Evolutionary conservation across 192 early-diverging fungal species (phyloP), one percentile per base, ranked within the genome.

Genomic region (Rhizophagus sp.): DNA sequence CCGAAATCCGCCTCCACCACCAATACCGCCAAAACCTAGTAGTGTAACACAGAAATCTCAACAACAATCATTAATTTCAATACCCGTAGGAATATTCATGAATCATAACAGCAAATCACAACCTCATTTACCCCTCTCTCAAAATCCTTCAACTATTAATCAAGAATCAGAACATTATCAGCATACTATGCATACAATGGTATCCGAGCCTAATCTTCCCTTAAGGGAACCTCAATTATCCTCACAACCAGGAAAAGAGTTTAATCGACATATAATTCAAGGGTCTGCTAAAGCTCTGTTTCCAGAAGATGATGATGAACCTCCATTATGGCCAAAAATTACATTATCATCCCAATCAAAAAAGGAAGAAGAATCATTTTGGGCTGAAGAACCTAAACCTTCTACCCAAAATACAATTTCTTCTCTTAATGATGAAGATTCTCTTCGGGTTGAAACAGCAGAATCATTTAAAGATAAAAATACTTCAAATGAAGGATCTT

Each of bases 351-450:
- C 34, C 4, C 24, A 11, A n/a, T 5, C 62, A 27, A n/a, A 41
- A 13, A 30, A 62, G 1, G 73, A 64, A 44, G 63, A 77, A 19
- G 39, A 34, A 15, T 47, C 62, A 44, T 44, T 77, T 65, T 77
- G 75, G 75, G 39, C 63, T n/a, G 33, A 76, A 65, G 12, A 36
- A 77, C 62, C 61, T 41, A 76, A 52, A 52, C 72, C 72, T 17
- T 47, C 44, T 47, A 52, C 50, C 22, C 47, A 73, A 71, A 71
- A 15, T 10, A 5, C 1, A 15, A 44, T 13, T 71, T 19, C 19
- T 36, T 13, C 27, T 39, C 2, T 30, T 36, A 12, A 34, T n/a
- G 33, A 44, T 36, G 24, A 74, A 8, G 19, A 12, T 6, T 15
- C 27, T 68, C 10, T 44, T 44, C 1, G 41, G 8, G 41, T 8